Evolutionary conservation across 306 rosid genomes (phyloP).

Genomic region (Malus asiatica): DNA sequence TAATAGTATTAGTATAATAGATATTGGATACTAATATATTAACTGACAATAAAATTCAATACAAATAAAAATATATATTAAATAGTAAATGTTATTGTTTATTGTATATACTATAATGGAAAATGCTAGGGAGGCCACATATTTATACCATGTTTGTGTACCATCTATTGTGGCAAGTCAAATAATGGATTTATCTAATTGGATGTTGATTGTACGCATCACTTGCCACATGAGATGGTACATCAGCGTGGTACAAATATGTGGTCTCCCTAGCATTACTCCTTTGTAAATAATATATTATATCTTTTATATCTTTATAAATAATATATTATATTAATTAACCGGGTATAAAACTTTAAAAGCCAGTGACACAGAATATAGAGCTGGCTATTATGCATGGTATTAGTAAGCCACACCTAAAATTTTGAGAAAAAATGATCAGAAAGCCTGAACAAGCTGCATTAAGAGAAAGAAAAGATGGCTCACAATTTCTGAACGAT

Average conservation of each 20-base stretch:
- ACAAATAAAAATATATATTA: not conserved
- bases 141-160: no score
- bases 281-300: no score
- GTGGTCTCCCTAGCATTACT: no score
- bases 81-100: not conserved
- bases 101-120: not conserved
- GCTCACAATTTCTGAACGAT: conserved; percentile 94
- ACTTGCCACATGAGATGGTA: no score
- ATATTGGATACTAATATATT: not conserved
- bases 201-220: no score
- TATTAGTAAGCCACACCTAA: not conserved
- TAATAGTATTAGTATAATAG: not conserved
- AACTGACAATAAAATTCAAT: not conserved
- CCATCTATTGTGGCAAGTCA: no score
- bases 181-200: no score
- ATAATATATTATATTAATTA: not conserved
- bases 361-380: not conserved
- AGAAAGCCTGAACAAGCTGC: not conserved
- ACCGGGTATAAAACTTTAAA: not conserved
- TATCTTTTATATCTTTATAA: not conserved
- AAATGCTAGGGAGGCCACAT: no score
- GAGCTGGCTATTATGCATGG: not conserved
- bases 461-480: not conserved
- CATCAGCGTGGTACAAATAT: no score
- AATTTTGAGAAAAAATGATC: not conserved